These are phyloP conservation scores for Hysterangium stoloniferum DNA, from an alignment of 768 basidiomycete genomes.

Conservation along the genomic window DNA sequence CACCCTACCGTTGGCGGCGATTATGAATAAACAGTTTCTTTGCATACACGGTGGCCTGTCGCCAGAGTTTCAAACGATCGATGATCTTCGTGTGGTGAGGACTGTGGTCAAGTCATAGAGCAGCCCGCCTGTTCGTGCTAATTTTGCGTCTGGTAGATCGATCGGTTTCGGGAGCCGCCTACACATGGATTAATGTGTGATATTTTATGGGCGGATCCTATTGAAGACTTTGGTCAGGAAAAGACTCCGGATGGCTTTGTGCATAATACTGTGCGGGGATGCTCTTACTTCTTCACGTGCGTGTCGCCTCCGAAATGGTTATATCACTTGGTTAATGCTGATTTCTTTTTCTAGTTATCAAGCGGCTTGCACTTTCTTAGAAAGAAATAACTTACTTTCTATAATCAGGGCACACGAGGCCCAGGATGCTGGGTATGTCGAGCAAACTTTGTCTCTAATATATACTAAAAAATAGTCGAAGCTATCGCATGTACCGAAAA, in stretches of 20 bases:
- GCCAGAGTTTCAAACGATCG: conserved; percentile 90
- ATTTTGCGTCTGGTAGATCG: conserved; percentile 49
- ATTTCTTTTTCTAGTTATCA: conserved; percentile 56
- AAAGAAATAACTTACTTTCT: conserved; percentile 91
- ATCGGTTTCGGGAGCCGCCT: conserved; percentile 97
- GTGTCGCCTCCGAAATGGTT: conserved; percentile 16
- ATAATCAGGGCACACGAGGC: conserved; percentile 99
- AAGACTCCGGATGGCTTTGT: conserved; percentile 86
- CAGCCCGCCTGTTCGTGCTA: background rate
- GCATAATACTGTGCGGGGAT: conserved; percentile 95
- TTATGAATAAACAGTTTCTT: conserved; percentile 99
- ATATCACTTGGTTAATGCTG: conserved; percentile 11
- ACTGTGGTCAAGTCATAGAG: background rate
- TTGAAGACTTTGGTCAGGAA: conserved; percentile 95
- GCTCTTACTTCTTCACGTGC: conserved; percentile 91
- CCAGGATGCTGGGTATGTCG: conserved; percentile 87
- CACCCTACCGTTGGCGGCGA: conserved; percentile 84
- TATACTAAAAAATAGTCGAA: too few relatives aligned
- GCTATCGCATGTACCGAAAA: conserved; percentile 98
- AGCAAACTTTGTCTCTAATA: conserved; percentile 21
- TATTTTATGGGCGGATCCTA: conserved; percentile 95
- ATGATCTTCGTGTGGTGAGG: conserved; percentile 83
- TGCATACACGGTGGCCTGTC: conserved; percentile 98
- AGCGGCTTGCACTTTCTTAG: conserved; percentile 94
- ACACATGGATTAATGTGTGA: conserved; percentile 98